Conservation (phyloP, 2,329 filamentous ascomycete species). For the Pyrenochaeta sp. region DNA sequence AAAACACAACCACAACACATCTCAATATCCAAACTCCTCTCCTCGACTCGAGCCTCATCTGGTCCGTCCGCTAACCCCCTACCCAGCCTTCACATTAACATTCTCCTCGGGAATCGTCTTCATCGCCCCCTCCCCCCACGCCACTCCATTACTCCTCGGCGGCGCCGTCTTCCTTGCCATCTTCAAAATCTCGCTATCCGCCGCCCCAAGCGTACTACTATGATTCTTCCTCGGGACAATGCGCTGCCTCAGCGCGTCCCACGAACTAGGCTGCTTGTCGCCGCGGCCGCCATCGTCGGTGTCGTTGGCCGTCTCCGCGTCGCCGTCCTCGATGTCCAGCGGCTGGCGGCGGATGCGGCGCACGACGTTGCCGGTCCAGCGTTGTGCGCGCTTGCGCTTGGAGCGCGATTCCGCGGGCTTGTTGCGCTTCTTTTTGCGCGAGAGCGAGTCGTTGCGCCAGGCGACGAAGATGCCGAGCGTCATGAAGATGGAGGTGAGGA, state of each 20-base stretch:
- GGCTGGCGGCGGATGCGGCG: neutral
- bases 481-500: neutral
- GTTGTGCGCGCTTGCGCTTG: neutral
- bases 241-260: neutral
- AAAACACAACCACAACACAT: too few relatives aligned
- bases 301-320: neutral
- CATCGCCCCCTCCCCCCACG: too few relatives aligned
- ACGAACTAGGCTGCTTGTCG: neutral
- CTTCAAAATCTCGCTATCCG: conserved; percentile 1
- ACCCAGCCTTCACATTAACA: neutral
- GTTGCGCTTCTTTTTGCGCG: neutral
- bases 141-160: neutral
- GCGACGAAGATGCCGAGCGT: conserved; percentile 1
- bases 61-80: too few relatives aligned
- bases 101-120: neutral
- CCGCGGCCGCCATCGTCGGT: neutral
- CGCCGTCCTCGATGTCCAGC: neutral
- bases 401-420: neutral
- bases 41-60: too few relatives aligned
- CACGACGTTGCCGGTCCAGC: neutral
- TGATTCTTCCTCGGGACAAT: conserved; percentile 1
- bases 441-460: conserved; percentile 3
- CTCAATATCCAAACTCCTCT: too few relatives aligned
- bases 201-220: neutral
- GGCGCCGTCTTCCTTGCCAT: neutral